phyloP scores from a whole-genome alignment of 164 flowering plant species.

The Vitis rotundifolia region DNA sequence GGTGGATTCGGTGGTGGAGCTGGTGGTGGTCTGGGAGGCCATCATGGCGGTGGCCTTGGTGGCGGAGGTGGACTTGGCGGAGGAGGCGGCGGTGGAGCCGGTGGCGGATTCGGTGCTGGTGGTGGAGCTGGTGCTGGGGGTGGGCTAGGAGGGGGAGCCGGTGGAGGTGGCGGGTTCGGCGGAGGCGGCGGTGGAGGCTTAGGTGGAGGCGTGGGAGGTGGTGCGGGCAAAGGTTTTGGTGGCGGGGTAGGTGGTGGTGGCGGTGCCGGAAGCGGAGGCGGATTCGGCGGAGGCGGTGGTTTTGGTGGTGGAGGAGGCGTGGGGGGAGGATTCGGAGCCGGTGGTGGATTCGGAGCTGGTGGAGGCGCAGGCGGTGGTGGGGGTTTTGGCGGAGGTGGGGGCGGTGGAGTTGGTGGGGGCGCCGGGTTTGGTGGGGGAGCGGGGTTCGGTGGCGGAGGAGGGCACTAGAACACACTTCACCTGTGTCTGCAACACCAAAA shows the following conservation, averaged over 20 bases:
- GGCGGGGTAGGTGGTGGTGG: constrained; percentile 16
- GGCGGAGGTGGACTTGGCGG: constrained; percentile 21
- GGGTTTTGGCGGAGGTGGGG: constrained; percentile 17
- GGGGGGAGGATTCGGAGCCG: constrained; percentile 6
- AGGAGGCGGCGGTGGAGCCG: constrained; percentile 19
- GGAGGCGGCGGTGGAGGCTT: constrained; percentile 14
- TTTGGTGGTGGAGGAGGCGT: constrained; percentile 5
- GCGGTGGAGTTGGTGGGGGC: constrained; percentile 11
- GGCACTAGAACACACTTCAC: neutral
- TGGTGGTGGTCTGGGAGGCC: constrained; percentile 14
- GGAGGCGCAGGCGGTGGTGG: constrained; percentile 8
- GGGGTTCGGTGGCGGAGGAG: neutral
- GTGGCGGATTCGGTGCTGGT: constrained; percentile 9
- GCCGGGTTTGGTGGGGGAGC: constrained; percentile 5
- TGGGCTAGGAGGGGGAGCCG: constrained; percentile 7
- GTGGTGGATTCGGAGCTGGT: constrained; percentile 5
- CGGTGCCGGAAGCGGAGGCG: constrained; percentile 16
- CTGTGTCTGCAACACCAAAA: too few relatives aligned
- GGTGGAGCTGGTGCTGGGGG: constrained; percentile 18
- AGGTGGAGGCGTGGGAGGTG: constrained; percentile 24
- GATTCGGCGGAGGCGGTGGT: constrained; percentile 7
- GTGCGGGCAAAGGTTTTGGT: constrained; percentile 17
- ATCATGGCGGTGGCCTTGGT: constrained; percentile 12
- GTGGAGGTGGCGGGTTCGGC: neutral
- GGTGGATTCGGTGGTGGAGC: constrained; percentile 18